Base-by-base conservation (phyloP, 2,329 filamentous ascomycete genomes). In the Sphaceloma murrayae region DNA sequence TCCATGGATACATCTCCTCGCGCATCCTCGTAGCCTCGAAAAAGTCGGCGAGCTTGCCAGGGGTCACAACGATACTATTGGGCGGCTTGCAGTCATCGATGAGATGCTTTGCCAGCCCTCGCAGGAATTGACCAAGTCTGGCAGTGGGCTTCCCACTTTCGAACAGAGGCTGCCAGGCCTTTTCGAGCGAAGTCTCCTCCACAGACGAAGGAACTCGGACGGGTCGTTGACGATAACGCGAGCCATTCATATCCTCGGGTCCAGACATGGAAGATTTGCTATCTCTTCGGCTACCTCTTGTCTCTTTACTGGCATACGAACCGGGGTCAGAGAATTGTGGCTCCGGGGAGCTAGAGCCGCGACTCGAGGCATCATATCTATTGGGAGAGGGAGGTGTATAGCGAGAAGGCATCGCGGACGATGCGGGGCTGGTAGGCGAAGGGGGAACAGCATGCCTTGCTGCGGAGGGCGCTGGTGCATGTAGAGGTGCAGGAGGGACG, bases 91-190 rank as follows among this genome's bases (percentile, higher is more conserved):
- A 82, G 51, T 85, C 74, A 46, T 82, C 75, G 52, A 85, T 79
- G 55, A 94, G 66, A 58, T 86, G 80, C 44, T 77, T 70, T 9
- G 84, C 85, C 46, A 94, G 67, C 0, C 84, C 84, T 45, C 78
- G 70, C 38, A 93, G 64, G 29, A 91, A 78, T 51, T 87, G 75
- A 0, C 75, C 74, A 11, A 89, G 69, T 42, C 84, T 71, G 36
- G 69, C 62, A 0, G 85, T 88, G 1, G 83, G 77, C 46, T 73
- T 70, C 0, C 80, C 82, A 19, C 78, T 69, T 34, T 82, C 77
- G 56, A 93, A 93, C 2, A 94, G 61, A 7, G 69, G 69, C 4
- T 84, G 82, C 86, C 86, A 94, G 56, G 80, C 79, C 56, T 74
- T 75, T 58, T 88, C 83, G 19, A 82, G 61, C 1, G 74, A 73